A percentile compares a stretch with the other conserved stretches of the same genome.
phyloP scores from a whole-genome alignment of 208 protist species.

The Acanthamoeba pearcei region DNA sequence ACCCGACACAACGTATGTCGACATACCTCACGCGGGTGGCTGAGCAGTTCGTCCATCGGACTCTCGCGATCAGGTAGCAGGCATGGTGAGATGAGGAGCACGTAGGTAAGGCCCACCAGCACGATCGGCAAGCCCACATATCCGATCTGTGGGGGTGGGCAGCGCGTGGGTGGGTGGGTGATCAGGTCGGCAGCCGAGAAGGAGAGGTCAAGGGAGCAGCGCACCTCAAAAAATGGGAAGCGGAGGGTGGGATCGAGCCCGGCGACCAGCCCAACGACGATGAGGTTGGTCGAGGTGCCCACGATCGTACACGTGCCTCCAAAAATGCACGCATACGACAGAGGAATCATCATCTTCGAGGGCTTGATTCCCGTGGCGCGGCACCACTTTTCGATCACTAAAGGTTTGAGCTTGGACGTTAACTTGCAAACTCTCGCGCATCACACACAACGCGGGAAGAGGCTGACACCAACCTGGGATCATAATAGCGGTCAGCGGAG shows the following conservation, averaged over 20 bases:
- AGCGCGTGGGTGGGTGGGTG: not conserved
- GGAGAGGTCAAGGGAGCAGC: not conserved
- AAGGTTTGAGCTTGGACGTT: not conserved
- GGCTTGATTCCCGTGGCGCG: not conserved
- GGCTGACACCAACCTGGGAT: slow-evolving; percentile 48
- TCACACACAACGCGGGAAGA: not conserved
- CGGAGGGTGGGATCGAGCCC: not conserved
- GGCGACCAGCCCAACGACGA: slow-evolving; percentile 64
- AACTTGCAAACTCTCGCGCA: not conserved
- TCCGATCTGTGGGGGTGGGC: not conserved
- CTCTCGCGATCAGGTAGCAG: slow-evolving; percentile 45
- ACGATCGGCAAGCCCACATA: slow-evolving; percentile 54
- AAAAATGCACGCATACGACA: slow-evolving; percentile 67
- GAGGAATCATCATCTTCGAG: slow-evolving; percentile 72
- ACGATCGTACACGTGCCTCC: slow-evolving; percentile 76
- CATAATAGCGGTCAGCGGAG: slow-evolving; percentile 76
- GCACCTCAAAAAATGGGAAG: slow-evolving; percentile 73
- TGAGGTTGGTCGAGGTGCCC: slow-evolving; percentile 78
- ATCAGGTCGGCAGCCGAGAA: not conserved
- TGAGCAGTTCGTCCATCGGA: slow-evolving; percentile 17
- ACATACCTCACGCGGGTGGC: slow-evolving; percentile 37
- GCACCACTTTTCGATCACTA: slow-evolving; percentile 74
- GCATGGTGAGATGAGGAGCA: slow-evolving; percentile 43
- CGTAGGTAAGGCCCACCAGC: slow-evolving; percentile 16
- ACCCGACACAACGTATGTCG: no score